phyloP scores from a whole-genome alignment of 177 flowering plant species.

The Vitis hybrid region DNA sequence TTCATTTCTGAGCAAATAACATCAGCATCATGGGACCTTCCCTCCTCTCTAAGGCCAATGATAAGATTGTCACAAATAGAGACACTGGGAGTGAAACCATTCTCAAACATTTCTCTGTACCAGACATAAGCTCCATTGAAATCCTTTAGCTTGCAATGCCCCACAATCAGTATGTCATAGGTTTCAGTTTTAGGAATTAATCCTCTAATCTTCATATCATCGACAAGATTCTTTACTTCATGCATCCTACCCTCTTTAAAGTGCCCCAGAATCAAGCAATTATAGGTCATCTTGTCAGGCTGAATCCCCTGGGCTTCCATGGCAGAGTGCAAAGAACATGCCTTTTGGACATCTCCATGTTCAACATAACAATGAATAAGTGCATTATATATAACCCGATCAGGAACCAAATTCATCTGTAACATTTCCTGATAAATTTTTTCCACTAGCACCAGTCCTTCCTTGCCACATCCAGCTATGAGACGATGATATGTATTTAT shows the following conservation, averaged over 20 bases:
- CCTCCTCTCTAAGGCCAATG: constrained; percentile 50
- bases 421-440: constrained; percentile 49
- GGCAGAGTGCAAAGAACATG: constrained; percentile 37
- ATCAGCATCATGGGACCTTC: constrained; percentile 47
- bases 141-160: constrained; percentile 51
- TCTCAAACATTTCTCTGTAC: constrained; percentile 62
- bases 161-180: constrained; percentile 49
- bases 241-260: constrained; percentile 43
- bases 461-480: constrained; percentile 37
- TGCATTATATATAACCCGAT: constrained; percentile 55
- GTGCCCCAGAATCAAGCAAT: constrained; percentile 51
- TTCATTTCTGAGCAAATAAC: constrained; percentile 40
- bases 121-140: constrained; percentile 53
- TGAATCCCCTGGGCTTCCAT: constrained; percentile 47
- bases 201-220: constrained; percentile 56
- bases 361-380: constrained; percentile 47
- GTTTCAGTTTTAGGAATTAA: constrained; percentile 50
- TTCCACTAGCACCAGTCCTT: constrained; percentile 39
- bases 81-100: constrained; percentile 37
- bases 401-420: constrained; percentile 41
- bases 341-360: constrained; percentile 52
- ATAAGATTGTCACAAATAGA: constrained; percentile 35
- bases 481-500: constrained; percentile 56
- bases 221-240: constrained; percentile 43
- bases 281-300: constrained; percentile 55